Conservation (phyloP, 176 grass and related monocot species). For the bread wheat (Triticum aestivum) region IWGSC_CS_RefSeq_v2.1 NC_057797.1:771922018-771922517, state of each 20-base stretch:
- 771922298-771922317: constrained; percentile 7
- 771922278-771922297: constrained; percentile 11
- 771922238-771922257: constrained; percentile 16
- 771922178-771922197: constrained; percentile 78
- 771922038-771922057: constrained; percentile 61
- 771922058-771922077: constrained; percentile 88
- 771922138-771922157: constrained; percentile 89
- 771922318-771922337: background rate
- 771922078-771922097: constrained; percentile 79
- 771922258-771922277: constrained; percentile 10
- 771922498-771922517: constrained; percentile 83
- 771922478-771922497: constrained; percentile 97
- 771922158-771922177: constrained; percentile 75
- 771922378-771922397: constrained; percentile 1
- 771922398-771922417: constrained; percentile 10
- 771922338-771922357: constrained; percentile 1
- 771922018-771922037: constrained; percentile 89
- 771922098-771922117: constrained; percentile 79
- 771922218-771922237: background rate
- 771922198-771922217: constrained; percentile 30
- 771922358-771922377: constrained; percentile 5
- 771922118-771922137: constrained; percentile 98
- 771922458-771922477: constrained; percentile 94
- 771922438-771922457: constrained; percentile 87
- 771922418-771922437: constrained; percentile 7